Evolutionary conservation across 305 asterid genomes (phyloP).

Genomic region (Lippia alba): DNA sequence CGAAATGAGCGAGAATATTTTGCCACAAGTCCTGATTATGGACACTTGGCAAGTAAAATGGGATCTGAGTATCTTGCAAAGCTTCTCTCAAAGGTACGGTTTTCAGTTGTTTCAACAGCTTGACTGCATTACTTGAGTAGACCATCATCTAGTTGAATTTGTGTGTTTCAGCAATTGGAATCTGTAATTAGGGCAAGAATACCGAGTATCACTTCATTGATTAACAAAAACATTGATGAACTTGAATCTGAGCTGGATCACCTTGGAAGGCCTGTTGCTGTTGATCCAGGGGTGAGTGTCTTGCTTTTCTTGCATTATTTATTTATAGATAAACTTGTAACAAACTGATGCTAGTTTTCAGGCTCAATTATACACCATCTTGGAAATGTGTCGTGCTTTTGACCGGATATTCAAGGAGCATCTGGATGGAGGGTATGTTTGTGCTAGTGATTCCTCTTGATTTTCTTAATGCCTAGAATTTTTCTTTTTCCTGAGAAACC

Average conservation of each 20-base stretch:
- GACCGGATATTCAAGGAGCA: constrained; percentile 93
- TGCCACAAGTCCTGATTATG: constrained; percentile 87
- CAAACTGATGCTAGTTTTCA: constrained; percentile 40
- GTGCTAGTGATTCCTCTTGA: constrained; percentile 23
- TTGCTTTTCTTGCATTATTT: constrained; percentile 29
- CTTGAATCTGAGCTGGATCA: constrained; percentile 92
- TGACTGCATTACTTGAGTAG: constrained; percentile 32
- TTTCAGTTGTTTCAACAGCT: constrained; percentile 28
- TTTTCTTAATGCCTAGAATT: neutral
- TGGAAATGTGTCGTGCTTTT: constrained; percentile 98
- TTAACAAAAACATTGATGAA: constrained; percentile 87
- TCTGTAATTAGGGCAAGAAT: constrained; percentile 79
- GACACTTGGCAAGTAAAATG: constrained; percentile 89
- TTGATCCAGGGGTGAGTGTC: constrained; percentile 89
- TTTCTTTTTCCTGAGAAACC: neutral
- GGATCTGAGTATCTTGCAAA: constrained; percentile 96
- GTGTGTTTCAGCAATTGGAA: constrained; percentile 85
- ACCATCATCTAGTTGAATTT: constrained; percentile 30
- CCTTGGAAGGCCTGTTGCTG: constrained; percentile 89
- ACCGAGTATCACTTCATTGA: constrained; percentile 89
- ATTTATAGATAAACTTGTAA: constrained; percentile 20
- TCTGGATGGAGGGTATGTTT: constrained; percentile 92
- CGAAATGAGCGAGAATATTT: constrained; percentile 86
- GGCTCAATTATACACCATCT: constrained; percentile 94
- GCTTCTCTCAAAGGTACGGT: constrained; percentile 82